Evolutionary conservation across 345 rosid species (phyloP).

Genomic region (Eutrema japonicum): DNA sequence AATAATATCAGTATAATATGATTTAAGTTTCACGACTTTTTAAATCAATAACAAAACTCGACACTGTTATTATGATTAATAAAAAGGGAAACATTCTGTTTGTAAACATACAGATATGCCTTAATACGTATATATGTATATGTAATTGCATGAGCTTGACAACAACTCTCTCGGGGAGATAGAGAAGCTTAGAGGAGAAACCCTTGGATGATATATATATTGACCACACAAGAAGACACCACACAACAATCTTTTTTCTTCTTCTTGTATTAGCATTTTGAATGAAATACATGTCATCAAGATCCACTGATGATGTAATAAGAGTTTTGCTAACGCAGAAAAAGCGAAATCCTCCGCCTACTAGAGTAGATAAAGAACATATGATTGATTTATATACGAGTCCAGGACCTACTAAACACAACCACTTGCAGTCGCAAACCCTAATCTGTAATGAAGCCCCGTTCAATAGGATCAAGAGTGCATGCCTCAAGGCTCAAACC

Average conservation of each 20-base stretch:
- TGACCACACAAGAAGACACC: too few species aligned
- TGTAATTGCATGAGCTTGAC: slow-evolving; percentile 58
- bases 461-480: not conserved
- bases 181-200: slow-evolving; percentile 60
- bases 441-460: too few species aligned
- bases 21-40: not conserved
- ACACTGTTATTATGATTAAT: not conserved
- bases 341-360: too few species aligned
- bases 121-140: too few species aligned
- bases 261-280: too few species aligned
- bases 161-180: slow-evolving; percentile 65
- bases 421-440: too few species aligned
- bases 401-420: too few species aligned
- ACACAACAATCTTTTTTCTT: too few species aligned
- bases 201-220: slow-evolving; percentile 46
- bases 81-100: not conserved
- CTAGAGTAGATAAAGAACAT: too few species aligned
- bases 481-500: not conserved
- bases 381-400: too few species aligned
- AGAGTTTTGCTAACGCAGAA: not conserved
- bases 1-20: slow-evolving; percentile 10
- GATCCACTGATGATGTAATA: not conserved
- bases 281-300: not conserved
- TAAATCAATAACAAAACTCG: not conserved
- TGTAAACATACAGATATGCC: not conserved